These are phyloP conservation scores for Pichia deserticola DNA, from an alignment of 805 yeast species.

Conservation along the genomic window DNA sequence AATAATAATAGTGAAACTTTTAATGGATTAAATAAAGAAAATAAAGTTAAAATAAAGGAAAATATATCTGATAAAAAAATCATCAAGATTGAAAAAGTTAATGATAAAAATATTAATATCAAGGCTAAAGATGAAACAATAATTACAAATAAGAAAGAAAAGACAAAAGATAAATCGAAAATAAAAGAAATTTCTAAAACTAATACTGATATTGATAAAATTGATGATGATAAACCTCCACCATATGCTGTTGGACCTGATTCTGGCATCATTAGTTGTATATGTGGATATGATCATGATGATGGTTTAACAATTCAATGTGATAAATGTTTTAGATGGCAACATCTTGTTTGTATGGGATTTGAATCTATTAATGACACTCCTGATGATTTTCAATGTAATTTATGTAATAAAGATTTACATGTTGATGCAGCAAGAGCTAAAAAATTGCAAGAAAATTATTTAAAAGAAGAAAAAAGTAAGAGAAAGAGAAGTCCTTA, in stretches of 20 bases:
- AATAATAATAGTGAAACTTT: no score
- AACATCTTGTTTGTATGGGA: conserved; percentile 87
- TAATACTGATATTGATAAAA: background rate
- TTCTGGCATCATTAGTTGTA: conserved; percentile 80
- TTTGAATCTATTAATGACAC: conserved; percentile 63
- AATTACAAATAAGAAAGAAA: no score
- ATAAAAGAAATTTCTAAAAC: background rate
- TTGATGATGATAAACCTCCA: conserved; percentile 14
- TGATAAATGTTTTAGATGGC: conserved; percentile 89
- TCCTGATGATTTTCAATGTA: conserved; percentile 79
- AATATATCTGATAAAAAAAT: background rate
- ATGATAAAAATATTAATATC: background rate
- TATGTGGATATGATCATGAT: conserved; percentile 81
- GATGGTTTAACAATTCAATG: conserved; percentile 95
- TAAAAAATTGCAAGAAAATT: conserved; percentile 28
- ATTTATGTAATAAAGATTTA: conserved; percentile 51
- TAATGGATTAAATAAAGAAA: background rate
- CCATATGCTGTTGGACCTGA: conserved; percentile 69
- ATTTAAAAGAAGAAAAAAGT: conserved; percentile 22
- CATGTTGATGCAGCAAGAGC: conserved; percentile 35
- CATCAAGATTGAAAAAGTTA: background rate
- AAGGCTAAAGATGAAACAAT: no score
- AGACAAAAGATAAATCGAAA: background rate
- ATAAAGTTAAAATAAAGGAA: background rate
- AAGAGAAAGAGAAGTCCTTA: conserved; percentile 22